Conservation (phyloP, 2,329 filamentous ascomycete species). For the Fusarium nematophilum region DNA sequence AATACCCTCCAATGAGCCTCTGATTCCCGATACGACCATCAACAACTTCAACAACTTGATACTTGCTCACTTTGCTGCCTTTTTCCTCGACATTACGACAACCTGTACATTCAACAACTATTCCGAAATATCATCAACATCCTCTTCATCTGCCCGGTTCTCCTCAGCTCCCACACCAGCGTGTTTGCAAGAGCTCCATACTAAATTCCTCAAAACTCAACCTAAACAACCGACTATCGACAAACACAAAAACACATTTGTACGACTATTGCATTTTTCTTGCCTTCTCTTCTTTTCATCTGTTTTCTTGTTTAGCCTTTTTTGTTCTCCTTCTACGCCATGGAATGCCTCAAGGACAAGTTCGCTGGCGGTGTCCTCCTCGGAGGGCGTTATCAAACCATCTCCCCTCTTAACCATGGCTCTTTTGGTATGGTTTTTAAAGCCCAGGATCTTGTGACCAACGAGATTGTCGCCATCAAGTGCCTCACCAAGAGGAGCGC, state of each 20-base stretch:
- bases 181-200: constrained; percentile 25
- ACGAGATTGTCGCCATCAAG: constrained; percentile 91
- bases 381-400: constrained; percentile 88
- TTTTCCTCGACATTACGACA: constrained; percentile 36
- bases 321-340: constrained; percentile 41
- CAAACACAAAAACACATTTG: constrained; percentile 42
- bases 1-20: constrained; percentile 55
- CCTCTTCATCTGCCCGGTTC: constrained; percentile 22
- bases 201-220: constrained; percentile 13
- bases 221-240: constrained; percentile 29
- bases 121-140: constrained; percentile 31
- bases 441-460: constrained; percentile 82
- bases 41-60: constrained; percentile 40
- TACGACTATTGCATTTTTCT: constrained; percentile 45
- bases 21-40: constrained; percentile 51
- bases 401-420: constrained; percentile 96
- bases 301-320: constrained; percentile 29
- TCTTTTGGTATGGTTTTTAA: constrained; percentile 99
- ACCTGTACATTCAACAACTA: constrained; percentile 50
- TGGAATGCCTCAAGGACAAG: constrained; percentile 89
- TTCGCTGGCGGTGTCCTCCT: constrained; percentile 84
- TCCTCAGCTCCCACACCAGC: constrained; percentile 30
- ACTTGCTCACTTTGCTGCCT: constrained; percentile 38
- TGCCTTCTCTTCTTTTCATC: constrained; percentile 31
- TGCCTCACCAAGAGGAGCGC: constrained; percentile 88